Base-by-base conservation (phyloP, 768 basidiomycete species). In the Pisolithus microcarpus region DNA sequence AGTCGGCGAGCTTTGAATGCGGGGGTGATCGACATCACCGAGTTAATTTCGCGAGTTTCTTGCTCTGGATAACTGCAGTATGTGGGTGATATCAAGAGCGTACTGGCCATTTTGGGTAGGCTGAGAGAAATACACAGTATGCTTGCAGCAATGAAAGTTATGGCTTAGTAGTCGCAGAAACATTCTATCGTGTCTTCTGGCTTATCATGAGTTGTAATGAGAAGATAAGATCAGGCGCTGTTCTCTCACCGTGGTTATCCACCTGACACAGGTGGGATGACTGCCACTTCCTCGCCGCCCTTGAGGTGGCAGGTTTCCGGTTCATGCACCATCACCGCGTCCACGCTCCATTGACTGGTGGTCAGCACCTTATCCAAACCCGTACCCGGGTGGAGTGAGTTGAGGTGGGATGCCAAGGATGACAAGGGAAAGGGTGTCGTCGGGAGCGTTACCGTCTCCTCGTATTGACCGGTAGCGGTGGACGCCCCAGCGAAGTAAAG, bases 191-290 rank as follows among this genome's bases (percentile, higher is more conserved):
- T 38, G 7, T 24, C 39, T 37, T 21, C 11, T 37, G 51, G 36
- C 46, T n/a, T n/a, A n/a, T 28, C 21, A 50, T 52, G 30, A 52
- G 46, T 15, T 21, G 34, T 19, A 21, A n/a, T n/a, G n/a, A n/a
- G n/a, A 55, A 46, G 1, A 23, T 5, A 31, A 42, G 23, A 10
- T 16, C 28, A 38, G 30, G 23, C 39, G 21, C n/a, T 43, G 39
- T 15, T 36, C 28, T 23, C 28, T 40, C 7, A 21, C 26, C 34
- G 5, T 11, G 5, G 26, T 52, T 63, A 89, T 30, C 88, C 88
- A 5, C 90, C 89, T 48, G 85, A 87, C 0, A 91, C 87, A 8
- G 86, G 88, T 56, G 87, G 4, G 89, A 88, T 47, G 85, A 87
- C 87, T 6, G 90, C 78, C 58, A 86, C 84, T 64, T 91, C 87